Base-by-base conservation (phyloP, 75 land plant genomes). In the Pinus albicaulis region DNA sequence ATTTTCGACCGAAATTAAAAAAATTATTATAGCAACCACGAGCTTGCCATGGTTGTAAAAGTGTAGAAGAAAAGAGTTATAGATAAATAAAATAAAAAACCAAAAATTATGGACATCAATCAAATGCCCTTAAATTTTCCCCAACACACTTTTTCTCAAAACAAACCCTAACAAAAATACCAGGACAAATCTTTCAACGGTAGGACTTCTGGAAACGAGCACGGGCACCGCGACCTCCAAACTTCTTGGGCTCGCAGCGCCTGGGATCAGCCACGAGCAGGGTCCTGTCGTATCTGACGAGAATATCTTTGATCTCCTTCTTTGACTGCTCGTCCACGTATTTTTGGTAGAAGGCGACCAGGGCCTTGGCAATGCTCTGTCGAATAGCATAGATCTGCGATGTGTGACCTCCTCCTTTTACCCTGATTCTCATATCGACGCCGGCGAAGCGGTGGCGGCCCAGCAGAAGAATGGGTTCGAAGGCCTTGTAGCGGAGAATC, bases 131-230 rank as follows among this genome's bases (percentile, higher is more conserved):
- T 7, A 44, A 44, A 41, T 44, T 5, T 44, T 0, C 0, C 1
- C 6, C 7, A 44, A 0, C 48, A 44, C 7, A 41, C 8, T 48
- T 8, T 48, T 48, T 48, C 53, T 48, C 53, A 48, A 48, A 48
- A 48, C 12, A 48, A 48, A 48, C 53, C 61, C 61, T 20, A 23
- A 71, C 22, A 22, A 71, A 71, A 74, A 41, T 2, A 12, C 16
- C 53, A n/a, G 55, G 11, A 12, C 0, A 4, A 16, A 6, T 8
- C 71, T 44, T 61, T 83, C 73, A 91, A 89, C 91, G 91, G 85
- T 91, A 91, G 23, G 93, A 91, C 79, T 91, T 91, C 93, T 91
- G 93, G 89, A 91, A 91, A 75, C 93, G 88, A 59, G 93, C 85
- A n/a, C 93, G 83, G 26, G 93, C 93, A 64, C 91, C 93, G 24